Evolutionary conservation across 2,329 filamentous ascomycete species (phyloP), one percentile per base, ranked within the genome.

Genomic region (Cladosporium velox): DNA sequence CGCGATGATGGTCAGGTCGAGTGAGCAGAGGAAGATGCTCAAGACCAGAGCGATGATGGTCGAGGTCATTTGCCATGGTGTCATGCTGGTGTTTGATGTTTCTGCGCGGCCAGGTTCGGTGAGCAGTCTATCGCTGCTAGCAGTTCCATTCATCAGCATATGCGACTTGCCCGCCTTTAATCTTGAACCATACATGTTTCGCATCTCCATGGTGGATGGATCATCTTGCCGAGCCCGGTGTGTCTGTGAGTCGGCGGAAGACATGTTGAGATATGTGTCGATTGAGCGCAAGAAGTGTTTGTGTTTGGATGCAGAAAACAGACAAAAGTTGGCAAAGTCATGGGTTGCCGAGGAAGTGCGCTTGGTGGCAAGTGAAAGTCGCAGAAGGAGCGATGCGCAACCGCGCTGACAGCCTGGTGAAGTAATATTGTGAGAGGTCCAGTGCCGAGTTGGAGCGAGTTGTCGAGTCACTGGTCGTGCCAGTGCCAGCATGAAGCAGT

Each of bases 1-100:
- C 8, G 79, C 77, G 41, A 84, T 79, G 66, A 79, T 78, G 47
- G 72, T 72, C 4, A 67, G 64, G 64, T 75, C 69, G 58, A 74
- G 67, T 15, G 70, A 70, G 67, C 77, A 71, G 59, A 71, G 74
- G 67, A 77, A 76, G n/a, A 72, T 68, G 51, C 67, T 63, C n/a
- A 70, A 62, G 32, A 67, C 24, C 12, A 70, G 57, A 2, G 66
- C 58, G 32, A n/a, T 32, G 24, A 66, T 47, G 6, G 65, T 57
- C 52, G 59, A 49, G 49, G 51, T 24, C 54, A 66, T 59, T 34
- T 62, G 47, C 64, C 63, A 59, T 24, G 15, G 24, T 26, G 38
- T 38, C 38, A 65, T 10, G 35, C 47, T 30, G 12, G 21, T 57
- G 34, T 18, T 12, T 2, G 14, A 18, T 4, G 5, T 26, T 14